Conservation (phyloP, 441 rosid species). For the Adansonia rubrostipa region DNA sequence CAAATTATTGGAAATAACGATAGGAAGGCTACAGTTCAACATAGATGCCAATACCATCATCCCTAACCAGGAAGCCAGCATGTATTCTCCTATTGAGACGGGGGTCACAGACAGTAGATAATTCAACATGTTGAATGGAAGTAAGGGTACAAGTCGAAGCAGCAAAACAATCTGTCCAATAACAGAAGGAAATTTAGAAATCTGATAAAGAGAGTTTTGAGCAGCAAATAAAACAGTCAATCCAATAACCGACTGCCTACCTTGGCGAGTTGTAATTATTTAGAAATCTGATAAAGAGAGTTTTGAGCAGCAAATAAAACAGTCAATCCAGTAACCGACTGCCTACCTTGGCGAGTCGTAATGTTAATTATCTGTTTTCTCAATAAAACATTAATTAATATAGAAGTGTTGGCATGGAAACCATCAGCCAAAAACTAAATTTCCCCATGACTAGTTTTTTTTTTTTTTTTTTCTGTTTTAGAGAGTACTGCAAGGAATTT, state of each 20-base stretch:
- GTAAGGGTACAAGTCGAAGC: constrained; percentile 93
- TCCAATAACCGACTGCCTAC: background rate
- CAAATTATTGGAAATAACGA: background rate
- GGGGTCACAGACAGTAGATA: constrained; percentile 92
- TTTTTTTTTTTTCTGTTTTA: background rate
- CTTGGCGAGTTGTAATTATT: background rate
- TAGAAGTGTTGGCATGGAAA: background rate
- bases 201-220: background rate
- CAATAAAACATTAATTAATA: background rate
- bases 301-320: constrained; percentile 8
- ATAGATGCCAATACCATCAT: constrained; percentile 68
- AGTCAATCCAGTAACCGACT: background rate
- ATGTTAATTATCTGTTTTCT: background rate
- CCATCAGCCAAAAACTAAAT: background rate
- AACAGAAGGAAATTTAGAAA: constrained; percentile 15
- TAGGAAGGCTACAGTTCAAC: background rate
- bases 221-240: constrained; percentile 3
- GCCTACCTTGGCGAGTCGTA: background rate
- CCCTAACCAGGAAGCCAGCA: constrained; percentile 94
- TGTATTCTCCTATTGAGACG: constrained; percentile 61
- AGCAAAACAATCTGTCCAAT: constrained; percentile 55
- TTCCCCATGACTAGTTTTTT: background rate
- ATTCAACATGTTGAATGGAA: constrained; percentile 91
- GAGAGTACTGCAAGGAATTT: background rate
- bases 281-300: constrained; percentile 9